These are phyloP conservation scores for Cenchrus fungigraminus DNA, from an alignment of 176 grass and related monocot species.

Conservation along the genomic window DNA sequence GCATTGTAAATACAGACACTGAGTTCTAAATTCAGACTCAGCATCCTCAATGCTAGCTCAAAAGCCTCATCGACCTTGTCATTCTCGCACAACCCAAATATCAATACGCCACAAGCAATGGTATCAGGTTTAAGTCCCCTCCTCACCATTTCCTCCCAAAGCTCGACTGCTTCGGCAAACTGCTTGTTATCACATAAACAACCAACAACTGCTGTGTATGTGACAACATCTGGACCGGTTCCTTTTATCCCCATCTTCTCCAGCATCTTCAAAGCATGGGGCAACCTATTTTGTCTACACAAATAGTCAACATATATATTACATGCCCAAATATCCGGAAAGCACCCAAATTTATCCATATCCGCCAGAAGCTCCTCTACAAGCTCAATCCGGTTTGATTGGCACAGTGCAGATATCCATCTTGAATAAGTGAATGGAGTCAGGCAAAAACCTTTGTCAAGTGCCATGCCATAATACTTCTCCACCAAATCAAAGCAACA, in stretches of 20 bases:
- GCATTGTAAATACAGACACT: constrained; percentile 66
- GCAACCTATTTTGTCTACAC: constrained; percentile 58
- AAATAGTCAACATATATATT: constrained; percentile 78
- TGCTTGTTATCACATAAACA: constrained; percentile 55
- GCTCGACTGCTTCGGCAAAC: constrained; percentile 52
- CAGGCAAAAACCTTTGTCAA: constrained; percentile 61
- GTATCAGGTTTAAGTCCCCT: constrained; percentile 57
- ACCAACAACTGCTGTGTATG: constrained; percentile 59
- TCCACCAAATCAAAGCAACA: constrained; percentile 72
- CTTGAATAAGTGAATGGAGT: constrained; percentile 80
- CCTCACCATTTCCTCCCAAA: constrained; percentile 72
- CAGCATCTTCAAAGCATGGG: constrained; percentile 61
- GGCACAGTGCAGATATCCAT: constrained; percentile 67
- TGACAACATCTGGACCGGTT: constrained; percentile 65
- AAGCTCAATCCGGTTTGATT: constrained; percentile 56
- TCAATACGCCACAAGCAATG: constrained; percentile 61
- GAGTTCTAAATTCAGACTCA: constrained; percentile 66
- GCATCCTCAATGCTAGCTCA: constrained; percentile 57
- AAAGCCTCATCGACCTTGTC: constrained; percentile 66
- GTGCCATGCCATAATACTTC: constrained; percentile 58
- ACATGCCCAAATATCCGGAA: constrained; percentile 76
- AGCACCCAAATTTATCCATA: constrained; percentile 66
- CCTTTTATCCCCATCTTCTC: constrained; percentile 54
- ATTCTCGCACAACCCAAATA: constrained; percentile 68
- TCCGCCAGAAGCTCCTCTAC: constrained; percentile 62